Percentiles rank a stretch among this genome's conserved stretches.
These are phyloP conservation scores for Tetrahymena malaccensis DNA, from an alignment of 73 alveolate species.

Conservation along the genomic window DNA sequence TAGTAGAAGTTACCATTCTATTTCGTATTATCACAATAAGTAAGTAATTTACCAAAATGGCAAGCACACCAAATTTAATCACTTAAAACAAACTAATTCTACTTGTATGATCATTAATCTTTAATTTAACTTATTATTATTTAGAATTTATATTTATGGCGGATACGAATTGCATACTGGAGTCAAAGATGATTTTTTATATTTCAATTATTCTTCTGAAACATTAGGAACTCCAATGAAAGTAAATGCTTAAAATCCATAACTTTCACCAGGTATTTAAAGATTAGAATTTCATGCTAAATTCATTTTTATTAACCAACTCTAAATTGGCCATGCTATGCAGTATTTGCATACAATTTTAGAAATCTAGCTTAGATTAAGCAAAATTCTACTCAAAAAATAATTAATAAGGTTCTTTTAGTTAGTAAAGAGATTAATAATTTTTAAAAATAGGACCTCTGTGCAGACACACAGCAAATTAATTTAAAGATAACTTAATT, in stretches of 20 bases:
- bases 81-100: too few relatives aligned
- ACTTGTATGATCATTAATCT: too few relatives aligned
- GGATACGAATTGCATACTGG: background rate
- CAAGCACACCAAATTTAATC: background rate
- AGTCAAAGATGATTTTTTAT: background rate
- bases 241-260: background rate
- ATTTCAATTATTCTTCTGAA: background rate
- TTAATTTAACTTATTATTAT: background rate
- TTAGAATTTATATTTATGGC: background rate
- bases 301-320: too few relatives aligned
- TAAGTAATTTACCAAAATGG: background rate
- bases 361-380: too few relatives aligned
- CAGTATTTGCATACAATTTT: too few relatives aligned
- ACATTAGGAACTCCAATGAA: background rate
- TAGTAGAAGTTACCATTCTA: background rate
- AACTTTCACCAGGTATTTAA: background rate
- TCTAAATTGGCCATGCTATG: background rate
- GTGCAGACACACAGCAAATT: background rate
- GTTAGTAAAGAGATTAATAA: background rate
- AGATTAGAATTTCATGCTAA: too few relatives aligned
- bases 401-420: too few relatives aligned
- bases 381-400: background rate
- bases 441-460: background rate
- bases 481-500: background rate
- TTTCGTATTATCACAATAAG: background rate